Evolutionary conservation across 139 green algal genomes (phyloP).

Genomic region (Gonium pectorale): DNA sequence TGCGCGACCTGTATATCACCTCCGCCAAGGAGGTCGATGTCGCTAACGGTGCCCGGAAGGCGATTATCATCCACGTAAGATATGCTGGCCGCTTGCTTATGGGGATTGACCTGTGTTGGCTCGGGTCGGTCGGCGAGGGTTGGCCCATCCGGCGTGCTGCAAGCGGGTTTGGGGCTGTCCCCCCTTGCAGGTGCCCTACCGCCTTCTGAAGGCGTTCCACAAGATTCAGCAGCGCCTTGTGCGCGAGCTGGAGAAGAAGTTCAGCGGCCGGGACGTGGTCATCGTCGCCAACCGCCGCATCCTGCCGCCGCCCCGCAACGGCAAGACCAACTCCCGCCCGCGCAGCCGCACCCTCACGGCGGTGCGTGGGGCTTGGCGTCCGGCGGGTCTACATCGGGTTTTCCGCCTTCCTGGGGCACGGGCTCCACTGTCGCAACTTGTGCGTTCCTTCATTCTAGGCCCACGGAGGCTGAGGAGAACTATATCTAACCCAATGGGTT

Average conservation of each 20-base stretch:
- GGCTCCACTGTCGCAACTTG: too few species aligned
- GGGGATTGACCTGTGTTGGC: too few species aligned
- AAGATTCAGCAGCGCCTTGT: slow-evolving; percentile 98
- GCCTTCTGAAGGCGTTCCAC: slow-evolving; percentile 97
- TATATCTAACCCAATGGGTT: too few species aligned
- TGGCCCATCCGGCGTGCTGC: too few species aligned
- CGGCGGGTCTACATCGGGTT: too few species aligned
- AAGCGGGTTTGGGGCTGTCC: too few species aligned
- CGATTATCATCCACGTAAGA: slow-evolving; percentile 95
- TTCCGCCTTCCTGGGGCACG: too few species aligned
- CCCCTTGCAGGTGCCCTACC: slow-evolving; percentile 96
- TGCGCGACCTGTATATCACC: slow-evolving; percentile 98
- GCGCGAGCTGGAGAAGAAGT: slow-evolving; percentile 99
- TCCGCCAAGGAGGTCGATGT: slow-evolving; percentile 95
- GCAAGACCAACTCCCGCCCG: slow-evolving; percentile 76
- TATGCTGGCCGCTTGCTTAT: too few species aligned
- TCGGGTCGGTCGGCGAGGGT: too few species aligned
- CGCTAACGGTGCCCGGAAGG: slow-evolving; percentile 84
- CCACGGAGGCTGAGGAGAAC: too few species aligned
- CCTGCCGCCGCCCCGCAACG: slow-evolving; percentile 82
- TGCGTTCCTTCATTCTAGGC: too few species aligned
- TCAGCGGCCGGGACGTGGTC: slow-evolving; percentile 98
- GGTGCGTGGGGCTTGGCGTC: slow-evolving; percentile 59
- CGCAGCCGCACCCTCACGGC: slow-evolving; percentile 95
- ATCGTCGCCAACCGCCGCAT: slow-evolving; percentile 96